Conservation (phyloP, 2,329 filamentous ascomycete species). For the Ophiocordyceps polyrhachis-furcata region DNA sequence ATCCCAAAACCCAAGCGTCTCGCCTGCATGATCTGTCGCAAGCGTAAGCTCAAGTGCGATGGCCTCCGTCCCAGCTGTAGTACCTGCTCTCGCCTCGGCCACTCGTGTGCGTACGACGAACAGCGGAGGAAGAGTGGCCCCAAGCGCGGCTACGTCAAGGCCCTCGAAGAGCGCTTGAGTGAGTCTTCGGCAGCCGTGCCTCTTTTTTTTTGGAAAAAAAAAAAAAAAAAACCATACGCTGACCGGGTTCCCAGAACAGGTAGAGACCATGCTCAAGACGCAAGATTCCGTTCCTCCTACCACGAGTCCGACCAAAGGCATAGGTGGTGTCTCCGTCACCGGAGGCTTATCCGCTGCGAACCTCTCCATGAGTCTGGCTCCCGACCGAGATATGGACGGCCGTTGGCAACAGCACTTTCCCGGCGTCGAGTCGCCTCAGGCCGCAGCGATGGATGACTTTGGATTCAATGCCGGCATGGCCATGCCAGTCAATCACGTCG, state of each 20-base stretch:
- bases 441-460: slow-evolving; percentile 34
- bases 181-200: slow-evolving; percentile 17
- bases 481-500: slow-evolving; percentile 30
- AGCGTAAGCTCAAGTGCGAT: slow-evolving; percentile 82
- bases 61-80: slow-evolving; percentile 69
- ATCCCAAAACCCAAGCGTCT: slow-evolving; percentile 77
- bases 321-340: slow-evolving; percentile 8
- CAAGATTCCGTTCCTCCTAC: slow-evolving; percentile 27
- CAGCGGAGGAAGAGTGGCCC: slow-evolving; percentile 86
- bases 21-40: slow-evolving; percentile 85
- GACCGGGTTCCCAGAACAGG: slow-evolving; percentile 46
- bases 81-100: slow-evolving; percentile 71
- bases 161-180: slow-evolving; percentile 83
- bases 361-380: slow-evolving; percentile 26
- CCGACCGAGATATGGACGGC: slow-evolving; percentile 27
- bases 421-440: slow-evolving; percentile 32
- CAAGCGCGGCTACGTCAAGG: slow-evolving; percentile 87
- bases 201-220: no score
- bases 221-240: no score
- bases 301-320: slow-evolving; percentile 13
- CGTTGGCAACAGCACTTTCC: slow-evolving; percentile 33
- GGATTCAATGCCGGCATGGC: slow-evolving; percentile 31
- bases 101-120: slow-evolving; percentile 81
- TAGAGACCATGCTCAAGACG: slow-evolving; percentile 75
- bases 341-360: slow-evolving; percentile 18